A percentile compares a stretch with the other conserved stretches of the same genome.
These are phyloP conservation scores for Beauveria rudraprayagi DNA, from an alignment of 2,329 filamentous ascomycete species.

Conservation along the genomic window DNA sequence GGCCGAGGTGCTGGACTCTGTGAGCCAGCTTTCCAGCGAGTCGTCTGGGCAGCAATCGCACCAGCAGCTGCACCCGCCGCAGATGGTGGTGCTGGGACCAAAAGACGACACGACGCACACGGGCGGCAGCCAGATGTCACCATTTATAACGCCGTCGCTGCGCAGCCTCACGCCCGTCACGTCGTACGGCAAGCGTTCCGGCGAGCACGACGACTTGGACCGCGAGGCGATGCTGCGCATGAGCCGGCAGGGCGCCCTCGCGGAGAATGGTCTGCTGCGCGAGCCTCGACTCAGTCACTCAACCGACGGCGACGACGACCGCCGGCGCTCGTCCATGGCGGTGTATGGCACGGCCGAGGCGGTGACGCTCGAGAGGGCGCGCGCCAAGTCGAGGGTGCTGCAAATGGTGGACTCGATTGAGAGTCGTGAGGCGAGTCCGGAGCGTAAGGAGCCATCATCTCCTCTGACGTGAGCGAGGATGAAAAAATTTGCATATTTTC, in stretches of 20 bases:
- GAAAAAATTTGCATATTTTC: background rate
- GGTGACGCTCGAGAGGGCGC: slow-evolving; percentile 33
- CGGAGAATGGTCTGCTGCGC: slow-evolving; percentile 8
- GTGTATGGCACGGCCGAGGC: slow-evolving; percentile 37
- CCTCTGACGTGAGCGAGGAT: background rate
- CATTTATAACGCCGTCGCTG: slow-evolving; percentile 7
- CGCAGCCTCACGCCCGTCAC: slow-evolving; percentile 9
- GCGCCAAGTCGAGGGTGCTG: slow-evolving; percentile 35
- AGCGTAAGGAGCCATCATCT: slow-evolving; percentile 10
- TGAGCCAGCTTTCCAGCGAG: slow-evolving; percentile 14
- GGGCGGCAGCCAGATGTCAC: background rate
- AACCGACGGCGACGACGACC: slow-evolving; percentile 20
- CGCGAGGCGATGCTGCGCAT: slow-evolving; percentile 10
- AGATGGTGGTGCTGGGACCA: background rate
- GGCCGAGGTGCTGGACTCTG: slow-evolving; percentile 35
- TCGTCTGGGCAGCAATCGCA: background rate
- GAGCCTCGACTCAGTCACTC: slow-evolving; percentile 16
- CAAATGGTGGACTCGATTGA: slow-evolving; percentile 51
- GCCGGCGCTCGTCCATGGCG: slow-evolving; percentile 24
- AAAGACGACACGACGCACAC: background rate
- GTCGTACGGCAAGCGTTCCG: background rate
- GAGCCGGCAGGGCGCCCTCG: slow-evolving; percentile 12
- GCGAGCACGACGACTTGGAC: slow-evolving; percentile 1
- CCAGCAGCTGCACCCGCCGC: background rate
- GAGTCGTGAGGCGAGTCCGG: slow-evolving; percentile 34